phyloP scores from a whole-genome alignment of 805 yeast species.

The Brettanomyces naardenensis region DNA sequence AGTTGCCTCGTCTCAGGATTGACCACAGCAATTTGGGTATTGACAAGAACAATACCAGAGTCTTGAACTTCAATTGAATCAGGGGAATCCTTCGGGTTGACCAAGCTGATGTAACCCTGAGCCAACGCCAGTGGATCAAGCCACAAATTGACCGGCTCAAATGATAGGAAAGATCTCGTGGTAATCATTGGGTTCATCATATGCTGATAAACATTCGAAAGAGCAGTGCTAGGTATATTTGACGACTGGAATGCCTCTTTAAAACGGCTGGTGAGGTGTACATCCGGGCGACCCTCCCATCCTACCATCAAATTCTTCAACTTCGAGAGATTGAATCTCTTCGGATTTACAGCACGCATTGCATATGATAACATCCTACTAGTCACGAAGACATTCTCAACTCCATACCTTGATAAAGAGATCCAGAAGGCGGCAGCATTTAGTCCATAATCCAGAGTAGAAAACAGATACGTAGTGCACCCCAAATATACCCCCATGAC shows the following conservation, averaged over 20 bases:
- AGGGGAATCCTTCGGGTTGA: slow-evolving; percentile 63
- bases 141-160: slow-evolving; percentile 82
- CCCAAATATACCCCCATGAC: slow-evolving; percentile 83
- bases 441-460: slow-evolving; percentile 69
- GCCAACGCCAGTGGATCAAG: slow-evolving; percentile 82
- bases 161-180: slow-evolving; percentile 77
- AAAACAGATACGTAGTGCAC: slow-evolving; percentile 70
- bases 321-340: slow-evolving; percentile 50
- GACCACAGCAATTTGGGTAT: slow-evolving; percentile 89
- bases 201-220: slow-evolving; percentile 75
- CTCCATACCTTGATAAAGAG: slow-evolving; percentile 65
- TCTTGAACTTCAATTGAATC: slow-evolving; percentile 77
- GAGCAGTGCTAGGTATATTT: slow-evolving; percentile 55
- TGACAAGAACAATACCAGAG: slow-evolving; percentile 92
- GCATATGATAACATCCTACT: slow-evolving; percentile 78
- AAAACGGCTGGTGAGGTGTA: slow-evolving; percentile 47
- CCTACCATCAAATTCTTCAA: slow-evolving; percentile 81
- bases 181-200: slow-evolving; percentile 76
- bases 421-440: slow-evolving; percentile 67
- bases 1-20: slow-evolving; percentile 82
- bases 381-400: slow-evolving; percentile 80
- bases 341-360: slow-evolving; percentile 28
- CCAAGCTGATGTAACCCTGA: slow-evolving; percentile 79
- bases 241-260: slow-evolving; percentile 57
- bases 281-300: slow-evolving; percentile 60